Evolutionary conservation across 2,329 filamentous ascomycete species (phyloP).

Genomic region (Neonectria ditissima): DNA sequence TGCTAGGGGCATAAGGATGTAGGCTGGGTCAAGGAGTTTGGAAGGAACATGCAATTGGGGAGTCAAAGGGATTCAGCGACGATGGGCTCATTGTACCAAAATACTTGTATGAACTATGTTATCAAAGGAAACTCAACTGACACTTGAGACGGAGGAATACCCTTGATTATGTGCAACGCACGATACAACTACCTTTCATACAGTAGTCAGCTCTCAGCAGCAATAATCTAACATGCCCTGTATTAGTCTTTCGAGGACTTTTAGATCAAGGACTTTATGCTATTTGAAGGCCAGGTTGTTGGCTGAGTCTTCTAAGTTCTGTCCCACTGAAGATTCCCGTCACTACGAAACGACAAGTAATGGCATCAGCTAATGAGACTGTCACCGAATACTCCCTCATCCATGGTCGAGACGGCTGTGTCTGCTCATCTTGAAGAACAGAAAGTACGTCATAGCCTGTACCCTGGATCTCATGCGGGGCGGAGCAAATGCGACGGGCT

Average conservation of each 20-base stretch:
- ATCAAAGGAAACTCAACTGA: background rate
- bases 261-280: background rate
- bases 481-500: conserved; percentile 7
- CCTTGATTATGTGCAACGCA: conserved; percentile 2
- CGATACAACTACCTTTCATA: background rate
- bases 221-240: no score
- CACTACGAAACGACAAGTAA: background rate
- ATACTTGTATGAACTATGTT: no score
- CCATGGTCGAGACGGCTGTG: background rate
- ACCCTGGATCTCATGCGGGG: conserved; percentile 11
- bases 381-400: background rate
- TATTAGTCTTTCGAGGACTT: background rate
- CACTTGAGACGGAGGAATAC: background rate
- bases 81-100: conserved; percentile 8
- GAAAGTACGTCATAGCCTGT: background rate
- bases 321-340: no score
- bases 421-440: background rate
- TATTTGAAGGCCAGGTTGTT: no score
- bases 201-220: background rate
- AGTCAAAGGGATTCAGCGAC: conserved; percentile 11
- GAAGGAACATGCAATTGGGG: conserved; percentile 10
- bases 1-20: conserved; percentile 66
- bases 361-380: background rate
- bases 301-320: background rate
- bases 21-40: conserved; percentile 26